Percentiles rank a stretch among this genome's conserved stretches.
phyloP scores from a whole-genome alignment of 208 protist genomes.

The Trypanosoma melophagium region DNA sequence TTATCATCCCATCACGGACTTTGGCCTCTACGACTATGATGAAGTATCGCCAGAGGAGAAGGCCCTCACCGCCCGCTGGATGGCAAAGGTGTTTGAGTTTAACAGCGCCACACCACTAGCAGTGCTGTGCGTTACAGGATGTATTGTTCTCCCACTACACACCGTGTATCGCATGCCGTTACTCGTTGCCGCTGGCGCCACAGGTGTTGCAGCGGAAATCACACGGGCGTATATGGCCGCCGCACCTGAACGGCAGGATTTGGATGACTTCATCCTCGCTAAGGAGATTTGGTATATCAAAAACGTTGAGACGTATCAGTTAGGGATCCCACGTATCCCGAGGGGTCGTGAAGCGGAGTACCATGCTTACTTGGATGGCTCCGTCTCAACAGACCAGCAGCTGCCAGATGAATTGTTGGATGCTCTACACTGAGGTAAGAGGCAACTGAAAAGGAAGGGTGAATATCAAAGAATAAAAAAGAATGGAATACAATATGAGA shows the following conservation, averaged over 20 bases:
- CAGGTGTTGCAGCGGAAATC: constrained; percentile 70
- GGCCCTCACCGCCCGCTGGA: constrained; percentile 81
- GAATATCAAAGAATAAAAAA: not conserved
- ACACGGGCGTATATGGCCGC: constrained; percentile 78
- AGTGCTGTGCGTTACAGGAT: constrained; percentile 63
- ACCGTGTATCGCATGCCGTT: constrained; percentile 81
- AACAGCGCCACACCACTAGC: constrained; percentile 71
- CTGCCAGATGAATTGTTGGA: constrained; percentile 58
- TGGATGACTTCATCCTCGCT: constrained; percentile 84
- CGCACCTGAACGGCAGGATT: constrained; percentile 72
- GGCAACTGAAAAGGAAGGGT: not conserved
- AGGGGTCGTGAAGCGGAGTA: constrained; percentile 72
- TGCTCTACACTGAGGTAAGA: constrained; percentile 34
- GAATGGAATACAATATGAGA: too few species aligned
- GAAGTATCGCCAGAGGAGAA: constrained; percentile 82
- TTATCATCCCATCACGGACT: constrained; percentile 85
- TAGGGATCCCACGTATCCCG: constrained; percentile 76
- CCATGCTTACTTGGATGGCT: constrained; percentile 59
- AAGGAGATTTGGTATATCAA: constrained; percentile 93
- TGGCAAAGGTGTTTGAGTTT: constrained; percentile 83
- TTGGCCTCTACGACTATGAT: constrained; percentile 86
- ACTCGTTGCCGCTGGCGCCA: constrained; percentile 61
- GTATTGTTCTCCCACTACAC: constrained; percentile 73
- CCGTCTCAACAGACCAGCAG: constrained; percentile 26
- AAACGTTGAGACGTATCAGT: constrained; percentile 87